phyloP scores from a whole-genome alignment of 2,329 filamentous ascomycete genomes.

The Orbilia blumenaviensis region DNA sequence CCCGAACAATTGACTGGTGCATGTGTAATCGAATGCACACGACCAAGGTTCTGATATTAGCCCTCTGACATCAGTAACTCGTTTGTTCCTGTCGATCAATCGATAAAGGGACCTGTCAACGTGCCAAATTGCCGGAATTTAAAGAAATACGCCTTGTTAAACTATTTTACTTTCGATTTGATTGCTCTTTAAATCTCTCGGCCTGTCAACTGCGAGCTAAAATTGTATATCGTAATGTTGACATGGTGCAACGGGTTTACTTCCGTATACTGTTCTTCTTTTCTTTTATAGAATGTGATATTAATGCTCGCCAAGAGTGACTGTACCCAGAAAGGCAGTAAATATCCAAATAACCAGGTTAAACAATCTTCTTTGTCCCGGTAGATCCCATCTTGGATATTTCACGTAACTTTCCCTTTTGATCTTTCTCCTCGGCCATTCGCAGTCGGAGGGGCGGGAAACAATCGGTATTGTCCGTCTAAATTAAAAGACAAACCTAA shows the following conservation, averaged over 20 bases:
- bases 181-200: too few relatives aligned
- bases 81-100: slow-evolving; percentile 34
- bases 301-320: neutral
- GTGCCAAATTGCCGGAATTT: slow-evolving; percentile 7
- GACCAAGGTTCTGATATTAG: neutral
- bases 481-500: neutral
- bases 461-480: neutral
- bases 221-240: neutral
- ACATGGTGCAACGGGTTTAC: too few relatives aligned
- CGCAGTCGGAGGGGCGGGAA: neutral
- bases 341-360: too few relatives aligned
- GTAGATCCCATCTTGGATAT: slow-evolving; percentile 14
- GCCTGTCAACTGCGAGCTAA: neutral
- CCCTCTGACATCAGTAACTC: slow-evolving; percentile 6
- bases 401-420: too few relatives aligned
- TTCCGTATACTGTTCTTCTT: neutral
- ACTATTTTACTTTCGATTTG: neutral
- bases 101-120: slow-evolving; percentile 27
- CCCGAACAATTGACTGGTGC: neutral
- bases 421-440: neutral
- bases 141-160: neutral
- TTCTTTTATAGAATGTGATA: too few relatives aligned
- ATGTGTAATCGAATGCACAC: slow-evolving; percentile 9
- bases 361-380: neutral
- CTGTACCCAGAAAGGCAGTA: too few relatives aligned